These are phyloP conservation scores for Chrysoporthe deuterocubensis DNA, from an alignment of 2,329 filamentous ascomycete genomes.

Conservation along the genomic window DNA sequence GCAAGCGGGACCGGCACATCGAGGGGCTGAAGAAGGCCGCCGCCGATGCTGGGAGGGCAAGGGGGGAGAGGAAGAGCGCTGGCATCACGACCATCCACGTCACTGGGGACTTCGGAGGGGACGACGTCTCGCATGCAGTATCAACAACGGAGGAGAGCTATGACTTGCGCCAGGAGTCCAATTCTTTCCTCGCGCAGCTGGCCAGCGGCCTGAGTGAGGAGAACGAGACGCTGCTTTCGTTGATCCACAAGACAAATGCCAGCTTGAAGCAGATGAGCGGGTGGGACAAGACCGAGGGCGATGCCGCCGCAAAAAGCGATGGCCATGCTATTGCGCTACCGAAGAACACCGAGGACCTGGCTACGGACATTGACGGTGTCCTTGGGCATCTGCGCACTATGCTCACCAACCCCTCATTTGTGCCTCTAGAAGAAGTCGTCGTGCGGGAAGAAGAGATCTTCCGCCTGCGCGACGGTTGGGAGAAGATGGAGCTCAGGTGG, in stretches of 20 bases:
- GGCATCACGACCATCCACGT: constrained; percentile 62
- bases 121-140: constrained; percentile 40
- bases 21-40: constrained; percentile 88
- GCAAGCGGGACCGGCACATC: constrained; percentile 87
- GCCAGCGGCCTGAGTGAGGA: constrained; percentile 87
- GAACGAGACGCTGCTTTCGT: constrained; percentile 78
- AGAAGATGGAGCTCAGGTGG: constrained; percentile 92
- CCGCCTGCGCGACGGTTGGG: constrained; percentile 82
- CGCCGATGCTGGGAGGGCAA: constrained; percentile 68
- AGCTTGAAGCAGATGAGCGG: constrained; percentile 74
- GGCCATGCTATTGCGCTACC: constrained; percentile 39
- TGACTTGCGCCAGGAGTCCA: constrained; percentile 83
- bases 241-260: constrained; percentile 73
- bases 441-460: constrained; percentile 90
- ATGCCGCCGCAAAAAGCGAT: constrained; percentile 29
- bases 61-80: constrained; percentile 58
- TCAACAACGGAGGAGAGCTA: constrained; percentile 58
- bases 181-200: constrained; percentile 84
- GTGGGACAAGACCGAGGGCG: constrained; percentile 44
- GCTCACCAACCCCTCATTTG: constrained; percentile 94
- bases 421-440: constrained; percentile 91
- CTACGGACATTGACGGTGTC: constrained; percentile 73
- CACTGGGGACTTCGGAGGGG: constrained; percentile 54
- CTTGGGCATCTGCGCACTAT: constrained; percentile 81
- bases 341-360: constrained; percentile 65